Conservation (phyloP, 441 rosid species). For the Adansonia gregorii region DNA sequence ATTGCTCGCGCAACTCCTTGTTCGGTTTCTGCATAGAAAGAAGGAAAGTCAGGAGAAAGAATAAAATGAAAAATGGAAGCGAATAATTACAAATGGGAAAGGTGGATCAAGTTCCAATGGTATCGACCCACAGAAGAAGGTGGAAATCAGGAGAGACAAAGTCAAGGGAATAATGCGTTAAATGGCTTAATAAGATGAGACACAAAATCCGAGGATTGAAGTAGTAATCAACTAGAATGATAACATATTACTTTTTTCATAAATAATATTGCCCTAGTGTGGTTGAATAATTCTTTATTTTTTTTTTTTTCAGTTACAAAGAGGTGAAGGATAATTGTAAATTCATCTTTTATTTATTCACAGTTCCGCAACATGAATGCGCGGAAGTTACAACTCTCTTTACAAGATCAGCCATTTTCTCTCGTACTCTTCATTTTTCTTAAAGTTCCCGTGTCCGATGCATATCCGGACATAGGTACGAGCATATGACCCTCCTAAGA, state of each 20-base stretch:
- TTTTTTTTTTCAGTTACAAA: neutral
- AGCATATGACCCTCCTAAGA: no score
- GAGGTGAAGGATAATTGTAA: neutral
- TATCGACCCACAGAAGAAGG: neutral
- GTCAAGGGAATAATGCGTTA: neutral
- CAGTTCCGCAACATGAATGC: neutral
- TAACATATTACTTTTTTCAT: no score
- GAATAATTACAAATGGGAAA: neutral
- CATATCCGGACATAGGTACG: no score
- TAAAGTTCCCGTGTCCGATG: no score
- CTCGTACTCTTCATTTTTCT: no score
- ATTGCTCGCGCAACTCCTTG: conserved; percentile 81
- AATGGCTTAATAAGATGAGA: neutral
- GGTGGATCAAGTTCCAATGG: neutral
- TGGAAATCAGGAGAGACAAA: neutral
- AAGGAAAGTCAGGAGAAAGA: neutral
- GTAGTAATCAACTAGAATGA: neutral
- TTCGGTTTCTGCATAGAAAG: conserved; percentile 58
- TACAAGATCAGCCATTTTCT: no score
- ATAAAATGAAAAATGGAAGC: neutral
- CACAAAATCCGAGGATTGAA: neutral
- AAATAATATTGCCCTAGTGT: neutral
- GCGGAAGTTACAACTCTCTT: no score
- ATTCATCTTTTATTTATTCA: neutral
- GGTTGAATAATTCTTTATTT: neutral